Evolutionary conservation across 768 basidiomycete species (phyloP).

Genomic region (Suillus lakei): DNA sequence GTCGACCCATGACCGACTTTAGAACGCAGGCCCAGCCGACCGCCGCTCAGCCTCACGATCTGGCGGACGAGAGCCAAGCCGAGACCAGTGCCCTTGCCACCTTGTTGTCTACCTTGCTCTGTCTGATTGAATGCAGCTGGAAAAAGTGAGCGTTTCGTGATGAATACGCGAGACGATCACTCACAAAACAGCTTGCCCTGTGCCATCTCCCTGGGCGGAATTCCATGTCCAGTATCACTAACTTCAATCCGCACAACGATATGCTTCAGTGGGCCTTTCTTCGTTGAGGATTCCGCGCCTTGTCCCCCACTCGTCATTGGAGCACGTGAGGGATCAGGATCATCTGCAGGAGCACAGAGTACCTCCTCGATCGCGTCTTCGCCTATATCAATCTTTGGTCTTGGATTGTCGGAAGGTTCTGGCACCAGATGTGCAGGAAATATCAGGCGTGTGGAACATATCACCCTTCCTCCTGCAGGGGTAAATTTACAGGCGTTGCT

Average conservation of each 20-base stretch:
- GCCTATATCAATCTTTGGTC: conserved; percentile 11
- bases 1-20: conserved; percentile 75
- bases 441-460: conserved; percentile 68
- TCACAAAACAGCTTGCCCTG: conserved; percentile 74
- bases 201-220: conserved; percentile 67
- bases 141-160: conserved; percentile 14
- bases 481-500: conserved; percentile 87
- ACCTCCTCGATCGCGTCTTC: conserved; percentile 29
- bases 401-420: conserved; percentile 13
- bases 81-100: conserved; percentile 74
- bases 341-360: conserved; percentile 37
- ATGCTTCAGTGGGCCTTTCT: conserved; percentile 46
- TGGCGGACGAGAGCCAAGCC: conserved; percentile 79
- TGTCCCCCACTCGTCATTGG: background rate
- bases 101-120: conserved; percentile 75
- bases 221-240: conserved; percentile 73
- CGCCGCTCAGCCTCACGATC: conserved; percentile 77
- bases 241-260: conserved; percentile 89
- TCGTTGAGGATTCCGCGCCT: background rate
- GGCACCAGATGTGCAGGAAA: conserved; percentile 29
- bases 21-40: conserved; percentile 71
- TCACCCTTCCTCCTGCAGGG: conserved; percentile 66
- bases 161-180: conserved; percentile 27
- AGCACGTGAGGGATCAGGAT: conserved; percentile 24
- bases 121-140: conserved; percentile 80